Evolutionary conservation across 2,329 filamentous ascomycete species (phyloP).

Genomic region (Passalora sequoiae): DNA sequence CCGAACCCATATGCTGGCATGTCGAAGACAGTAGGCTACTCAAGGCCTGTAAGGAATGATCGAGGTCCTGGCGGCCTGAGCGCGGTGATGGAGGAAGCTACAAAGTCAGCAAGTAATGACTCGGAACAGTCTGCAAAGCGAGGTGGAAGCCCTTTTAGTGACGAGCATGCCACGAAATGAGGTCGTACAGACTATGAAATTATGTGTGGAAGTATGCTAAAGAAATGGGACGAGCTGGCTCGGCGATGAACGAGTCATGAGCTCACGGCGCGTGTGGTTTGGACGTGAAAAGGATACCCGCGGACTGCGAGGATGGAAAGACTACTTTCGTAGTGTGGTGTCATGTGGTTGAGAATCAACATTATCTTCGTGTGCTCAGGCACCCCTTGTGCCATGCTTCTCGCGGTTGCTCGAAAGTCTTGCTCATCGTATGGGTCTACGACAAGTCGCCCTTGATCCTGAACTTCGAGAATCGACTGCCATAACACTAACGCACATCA

Average conservation of each 20-base stretch:
- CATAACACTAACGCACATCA: too few relatives aligned
- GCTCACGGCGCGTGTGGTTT: conserved; percentile 4
- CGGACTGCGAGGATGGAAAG: neutral
- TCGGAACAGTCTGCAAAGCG: conserved; percentile 24
- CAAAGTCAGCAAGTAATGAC: conserved; percentile 36
- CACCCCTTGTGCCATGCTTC: neutral
- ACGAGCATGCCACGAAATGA: conserved; percentile 26
- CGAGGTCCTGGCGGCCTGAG: conserved; percentile 32
- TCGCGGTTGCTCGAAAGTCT: conserved; percentile 2
- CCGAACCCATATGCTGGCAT: conserved; percentile 38
- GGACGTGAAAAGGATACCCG: neutral
- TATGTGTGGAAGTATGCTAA: neutral
- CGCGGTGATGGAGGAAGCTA: conserved; percentile 45
- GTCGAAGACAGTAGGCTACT: conserved; percentile 28
- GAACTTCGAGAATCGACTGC: too few relatives aligned
- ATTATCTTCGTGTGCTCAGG: neutral
- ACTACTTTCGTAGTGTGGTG: neutral
- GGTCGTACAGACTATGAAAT: too few relatives aligned
- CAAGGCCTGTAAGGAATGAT: conserved; percentile 15
- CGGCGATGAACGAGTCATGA: conserved; percentile 9
- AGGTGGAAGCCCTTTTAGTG: conserved; percentile 33
- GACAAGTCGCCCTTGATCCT: too few relatives aligned
- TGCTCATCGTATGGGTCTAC: too few relatives aligned
- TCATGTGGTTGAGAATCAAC: neutral
- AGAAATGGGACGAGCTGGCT: conserved; percentile 7